Conservation (phyloP, 2,329 filamentous ascomycete genomes). For the Dendryphion nanum region DNA sequence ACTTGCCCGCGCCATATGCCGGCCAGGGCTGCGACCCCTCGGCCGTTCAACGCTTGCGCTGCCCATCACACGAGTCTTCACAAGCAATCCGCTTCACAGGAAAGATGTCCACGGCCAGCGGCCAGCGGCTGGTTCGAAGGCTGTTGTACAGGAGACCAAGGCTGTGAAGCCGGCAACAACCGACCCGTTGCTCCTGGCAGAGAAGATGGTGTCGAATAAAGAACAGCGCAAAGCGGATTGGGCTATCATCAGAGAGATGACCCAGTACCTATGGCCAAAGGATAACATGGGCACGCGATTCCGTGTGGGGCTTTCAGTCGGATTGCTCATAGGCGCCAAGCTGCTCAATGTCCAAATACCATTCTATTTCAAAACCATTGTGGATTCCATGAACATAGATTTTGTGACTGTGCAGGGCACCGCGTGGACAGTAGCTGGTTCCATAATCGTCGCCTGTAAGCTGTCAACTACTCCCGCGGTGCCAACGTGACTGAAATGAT, state of each 20-base stretch:
- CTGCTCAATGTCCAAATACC: slow-evolving; percentile 93
- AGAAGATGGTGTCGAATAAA: slow-evolving; percentile 67
- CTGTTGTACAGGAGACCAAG: slow-evolving; percentile 16
- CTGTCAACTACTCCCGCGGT: neutral
- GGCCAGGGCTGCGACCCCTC: slow-evolving; percentile 23
- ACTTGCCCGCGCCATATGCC: slow-evolving; percentile 31
- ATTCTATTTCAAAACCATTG: slow-evolving; percentile 98
- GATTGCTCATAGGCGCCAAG: slow-evolving; percentile 84
- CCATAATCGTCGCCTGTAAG: slow-evolving; percentile 84
- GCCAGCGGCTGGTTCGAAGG: slow-evolving; percentile 14
- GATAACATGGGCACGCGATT: slow-evolving; percentile 78
- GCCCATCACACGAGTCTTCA: slow-evolving; percentile 40
- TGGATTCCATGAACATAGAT: slow-evolving; percentile 97
- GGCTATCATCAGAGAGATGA: slow-evolving; percentile 99
- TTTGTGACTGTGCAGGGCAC: slow-evolving; percentile 83
- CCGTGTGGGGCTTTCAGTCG: slow-evolving; percentile 81
- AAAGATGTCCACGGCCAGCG: slow-evolving; percentile 42
- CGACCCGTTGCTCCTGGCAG: slow-evolving; percentile 62
- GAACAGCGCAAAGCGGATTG: slow-evolving; percentile 96
- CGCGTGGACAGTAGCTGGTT: slow-evolving; percentile 82
- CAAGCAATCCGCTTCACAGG: slow-evolving; percentile 43
- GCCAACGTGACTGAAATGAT: slow-evolving; percentile 11
- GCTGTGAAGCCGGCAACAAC: slow-evolving; percentile 26
- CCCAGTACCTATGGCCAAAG: slow-evolving; percentile 93
- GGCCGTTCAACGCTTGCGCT: slow-evolving; percentile 7